Conservation (phyloP, 108 stramenopile genomes). For the Mediolabrus comicus region DNA sequence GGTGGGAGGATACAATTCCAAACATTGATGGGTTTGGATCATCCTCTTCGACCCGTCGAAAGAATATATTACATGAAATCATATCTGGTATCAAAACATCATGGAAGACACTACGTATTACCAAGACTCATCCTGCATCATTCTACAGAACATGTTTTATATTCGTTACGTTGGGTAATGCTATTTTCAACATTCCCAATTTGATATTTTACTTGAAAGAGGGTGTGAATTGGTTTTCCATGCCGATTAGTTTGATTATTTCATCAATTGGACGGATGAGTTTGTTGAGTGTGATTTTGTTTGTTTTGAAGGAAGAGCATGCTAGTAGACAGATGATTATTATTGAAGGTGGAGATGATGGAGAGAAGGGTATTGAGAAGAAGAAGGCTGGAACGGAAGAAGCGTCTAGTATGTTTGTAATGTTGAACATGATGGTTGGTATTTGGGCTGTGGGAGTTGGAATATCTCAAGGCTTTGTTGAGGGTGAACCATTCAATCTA, state of each 20-base stretch:
- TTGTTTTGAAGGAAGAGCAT: slow-evolving; percentile 38
- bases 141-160: slow-evolving; percentile 40
- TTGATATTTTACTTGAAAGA: slow-evolving; percentile 24
- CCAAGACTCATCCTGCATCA: slow-evolving; percentile 20
- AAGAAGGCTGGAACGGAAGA: slow-evolving; percentile 21
- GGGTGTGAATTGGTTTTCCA: slow-evolving; percentile 18
- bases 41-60: not conserved
- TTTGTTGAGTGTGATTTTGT: slow-evolving; percentile 34
- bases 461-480: slow-evolving; percentile 18
- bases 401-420: slow-evolving; percentile 22
- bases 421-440: slow-evolving; percentile 35
- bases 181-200: slow-evolving; percentile 27
- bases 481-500: slow-evolving; percentile 14
- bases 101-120: slow-evolving; percentile 17
- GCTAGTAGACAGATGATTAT: not conserved
- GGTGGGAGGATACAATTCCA: slow-evolving; percentile 27
- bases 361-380: slow-evolving; percentile 3
- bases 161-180: slow-evolving; percentile 19
- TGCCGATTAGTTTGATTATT: slow-evolving; percentile 34
- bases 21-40: slow-evolving; percentile 28
- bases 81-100: not conserved
- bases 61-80: slow-evolving; percentile 16
- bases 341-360: not conserved
- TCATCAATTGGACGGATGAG: slow-evolving; percentile 37
- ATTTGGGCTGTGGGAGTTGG: slow-evolving; percentile 39